Evolutionary conservation across 257 asterid species (phyloP).

Genomic region (Solanum acaule): DNA sequence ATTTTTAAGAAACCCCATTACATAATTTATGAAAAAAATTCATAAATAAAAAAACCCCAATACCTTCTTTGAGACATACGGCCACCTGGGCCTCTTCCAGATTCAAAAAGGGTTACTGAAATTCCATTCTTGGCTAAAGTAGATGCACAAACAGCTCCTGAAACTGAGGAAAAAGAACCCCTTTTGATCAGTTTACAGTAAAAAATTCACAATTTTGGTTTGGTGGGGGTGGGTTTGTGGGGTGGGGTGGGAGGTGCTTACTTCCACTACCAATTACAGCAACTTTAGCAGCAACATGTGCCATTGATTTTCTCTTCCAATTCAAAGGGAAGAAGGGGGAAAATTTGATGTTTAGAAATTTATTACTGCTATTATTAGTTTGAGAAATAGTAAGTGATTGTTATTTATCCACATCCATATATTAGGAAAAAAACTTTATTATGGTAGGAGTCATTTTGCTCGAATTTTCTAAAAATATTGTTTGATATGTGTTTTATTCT

Average conservation of each 20-base stretch:
- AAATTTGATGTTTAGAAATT: neutral
- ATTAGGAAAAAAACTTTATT: neutral
- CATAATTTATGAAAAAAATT: neutral
- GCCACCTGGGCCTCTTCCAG: constrained; percentile 92
- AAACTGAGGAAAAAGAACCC: constrained; percentile 34
- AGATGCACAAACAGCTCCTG: constrained; percentile 92
- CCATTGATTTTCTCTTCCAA: constrained; percentile 18
- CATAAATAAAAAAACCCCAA: neutral
- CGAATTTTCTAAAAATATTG: too few species aligned
- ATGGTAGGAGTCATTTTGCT: accelerated
- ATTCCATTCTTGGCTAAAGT: constrained; percentile 67
- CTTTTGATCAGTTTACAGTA: neutral
- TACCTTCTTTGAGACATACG: constrained; percentile 95
- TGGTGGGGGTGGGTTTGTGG: neutral
- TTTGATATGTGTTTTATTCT: neutral
- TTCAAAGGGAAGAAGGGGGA: neutral
- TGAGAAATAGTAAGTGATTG: neutral
- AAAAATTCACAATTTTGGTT: neutral
- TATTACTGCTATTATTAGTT: neutral
- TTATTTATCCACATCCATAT: neutral
- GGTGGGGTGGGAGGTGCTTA: constrained; percentile 10
- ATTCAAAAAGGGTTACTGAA: constrained; percentile 74
- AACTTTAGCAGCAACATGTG: constrained; percentile 48
- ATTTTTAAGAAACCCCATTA: neutral
- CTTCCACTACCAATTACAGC: constrained; percentile 94